These are phyloP conservation scores for Gynostemma pentaphyllum DNA, from an alignment of 306 rosid species.

Conservation along the genomic window DNA sequence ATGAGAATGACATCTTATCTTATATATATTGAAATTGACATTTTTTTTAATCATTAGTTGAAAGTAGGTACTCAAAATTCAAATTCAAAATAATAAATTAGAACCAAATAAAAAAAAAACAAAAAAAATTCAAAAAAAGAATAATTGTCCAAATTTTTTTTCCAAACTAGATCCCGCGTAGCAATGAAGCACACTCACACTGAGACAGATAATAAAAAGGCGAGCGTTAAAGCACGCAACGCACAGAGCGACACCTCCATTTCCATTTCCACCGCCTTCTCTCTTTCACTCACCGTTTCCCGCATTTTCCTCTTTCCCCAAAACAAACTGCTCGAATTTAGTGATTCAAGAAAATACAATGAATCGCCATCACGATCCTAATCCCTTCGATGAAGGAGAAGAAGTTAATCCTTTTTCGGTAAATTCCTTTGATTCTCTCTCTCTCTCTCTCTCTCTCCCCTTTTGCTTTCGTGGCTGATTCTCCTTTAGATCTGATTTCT, in stretches of 20 bases:
- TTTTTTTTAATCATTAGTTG: no score
- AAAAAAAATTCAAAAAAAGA: slow-evolving; percentile 2
- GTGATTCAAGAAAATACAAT: slow-evolving; percentile 46
- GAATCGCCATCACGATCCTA: slow-evolving; percentile 89
- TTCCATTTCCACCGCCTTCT: background rate
- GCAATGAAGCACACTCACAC: slow-evolving; percentile 4
- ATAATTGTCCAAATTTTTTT: background rate
- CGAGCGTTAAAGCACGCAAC: no score
- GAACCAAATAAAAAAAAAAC: background rate
- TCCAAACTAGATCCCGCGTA: slow-evolving; percentile 11
- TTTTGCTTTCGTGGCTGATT: background rate
- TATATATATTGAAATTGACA: no score
- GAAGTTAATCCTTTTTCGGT: slow-evolving; percentile 97
- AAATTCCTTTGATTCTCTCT: slow-evolving; percentile 8
- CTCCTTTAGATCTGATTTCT: slow-evolving; percentile 29
- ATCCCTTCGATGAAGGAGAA: slow-evolving; percentile 89
- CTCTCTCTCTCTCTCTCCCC: background rate
- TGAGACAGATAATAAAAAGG: no score
- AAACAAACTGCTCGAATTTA: slow-evolving; percentile 10
- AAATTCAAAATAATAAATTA: background rate
- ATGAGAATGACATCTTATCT: no score
- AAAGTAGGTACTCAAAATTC: background rate
- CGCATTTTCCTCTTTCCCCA: background rate
- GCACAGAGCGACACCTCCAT: slow-evolving; percentile 8
- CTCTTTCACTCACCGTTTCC: slow-evolving; percentile 4